Percentiles rank a stretch among this genome's conserved stretches.
These are phyloP conservation scores for Salix koriyanagi DNA, from an alignment of 345 rosid species.

Conservation along the genomic window DNA sequence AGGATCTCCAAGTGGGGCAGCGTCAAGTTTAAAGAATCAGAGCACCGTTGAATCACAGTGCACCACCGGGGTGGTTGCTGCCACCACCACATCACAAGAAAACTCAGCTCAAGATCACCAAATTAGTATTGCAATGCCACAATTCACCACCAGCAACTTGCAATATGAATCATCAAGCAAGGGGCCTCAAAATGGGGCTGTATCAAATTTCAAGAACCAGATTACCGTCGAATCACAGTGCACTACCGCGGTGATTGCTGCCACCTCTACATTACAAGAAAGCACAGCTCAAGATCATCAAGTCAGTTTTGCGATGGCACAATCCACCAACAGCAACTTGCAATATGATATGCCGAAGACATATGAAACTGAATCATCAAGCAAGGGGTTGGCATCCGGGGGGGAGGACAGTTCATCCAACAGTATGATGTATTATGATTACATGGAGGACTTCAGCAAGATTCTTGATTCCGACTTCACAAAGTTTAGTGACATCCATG, in stretches of 20 bases:
- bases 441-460: constrained; percentile 31
- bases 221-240: neutral
- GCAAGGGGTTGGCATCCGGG: neutral
- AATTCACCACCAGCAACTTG: neutral
- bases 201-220: neutral
- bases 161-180: neutral
- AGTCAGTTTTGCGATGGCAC: too few species aligned
- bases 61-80: neutral
- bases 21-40: neutral
- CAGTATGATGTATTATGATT: constrained; percentile 16
- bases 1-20: neutral
- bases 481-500: neutral
- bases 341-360: neutral
- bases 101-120: neutral
- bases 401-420: neutral
- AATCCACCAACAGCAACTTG: neutral
- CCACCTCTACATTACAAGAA: neutral
- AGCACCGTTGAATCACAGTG: neutral
- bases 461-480: constrained; percentile 25
- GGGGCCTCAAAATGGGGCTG: neutral
- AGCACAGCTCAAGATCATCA: too few species aligned
- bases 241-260: neutral
- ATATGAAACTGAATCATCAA: neutral
- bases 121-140: neutral
- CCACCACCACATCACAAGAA: neutral